Conservation (phyloP, 2,329 filamentous ascomycete species). For the Ophiocordyceps unilateralis region DNA sequence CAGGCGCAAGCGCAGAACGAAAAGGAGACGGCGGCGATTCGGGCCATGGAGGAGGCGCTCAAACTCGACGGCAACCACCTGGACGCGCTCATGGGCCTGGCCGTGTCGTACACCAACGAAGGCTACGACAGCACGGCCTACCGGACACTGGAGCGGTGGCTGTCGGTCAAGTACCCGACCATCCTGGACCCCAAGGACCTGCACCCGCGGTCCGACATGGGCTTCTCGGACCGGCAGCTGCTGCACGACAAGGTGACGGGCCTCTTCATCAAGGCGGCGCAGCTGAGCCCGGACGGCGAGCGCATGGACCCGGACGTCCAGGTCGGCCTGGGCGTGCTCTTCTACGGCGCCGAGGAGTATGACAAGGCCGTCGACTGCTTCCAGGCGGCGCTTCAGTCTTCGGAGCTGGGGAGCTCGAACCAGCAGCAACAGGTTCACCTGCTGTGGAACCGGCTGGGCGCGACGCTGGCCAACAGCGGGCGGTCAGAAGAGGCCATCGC, state of each 20-base stretch:
- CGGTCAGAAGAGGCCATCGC: slow-evolving; percentile 91
- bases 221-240: slow-evolving; percentile 81
- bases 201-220: slow-evolving; percentile 63
- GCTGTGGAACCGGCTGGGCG: slow-evolving; percentile 92
- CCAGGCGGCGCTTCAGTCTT: slow-evolving; percentile 71
- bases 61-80: slow-evolving; percentile 78
- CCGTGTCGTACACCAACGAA: slow-evolving; percentile 96
- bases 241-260: slow-evolving; percentile 83
- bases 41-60: slow-evolving; percentile 78
- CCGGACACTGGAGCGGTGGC: slow-evolving; percentile 88
- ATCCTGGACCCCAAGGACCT: slow-evolving; percentile 58
- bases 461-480: slow-evolving; percentile 87
- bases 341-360: slow-evolving; percentile 96
- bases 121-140: slow-evolving; percentile 96
- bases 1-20: slow-evolving; percentile 94
- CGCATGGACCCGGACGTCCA: slow-evolving; percentile 98
- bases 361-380: slow-evolving; percentile 99
- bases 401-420: slow-evolving; percentile 70
- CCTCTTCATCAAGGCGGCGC: slow-evolving; percentile 81
- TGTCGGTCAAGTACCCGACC: slow-evolving; percentile 83
- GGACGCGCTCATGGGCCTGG: slow-evolving; percentile 81
- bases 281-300: slow-evolving; percentile 77
- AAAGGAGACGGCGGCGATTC: slow-evolving; percentile 90
- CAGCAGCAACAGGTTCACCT: slow-evolving; percentile 76
- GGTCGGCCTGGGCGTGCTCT: slow-evolving; percentile 87